These are phyloP conservation scores for Microcyclospora pomicola DNA, from an alignment of 2,329 filamentous ascomycete species.

Conservation along the genomic window DNA sequence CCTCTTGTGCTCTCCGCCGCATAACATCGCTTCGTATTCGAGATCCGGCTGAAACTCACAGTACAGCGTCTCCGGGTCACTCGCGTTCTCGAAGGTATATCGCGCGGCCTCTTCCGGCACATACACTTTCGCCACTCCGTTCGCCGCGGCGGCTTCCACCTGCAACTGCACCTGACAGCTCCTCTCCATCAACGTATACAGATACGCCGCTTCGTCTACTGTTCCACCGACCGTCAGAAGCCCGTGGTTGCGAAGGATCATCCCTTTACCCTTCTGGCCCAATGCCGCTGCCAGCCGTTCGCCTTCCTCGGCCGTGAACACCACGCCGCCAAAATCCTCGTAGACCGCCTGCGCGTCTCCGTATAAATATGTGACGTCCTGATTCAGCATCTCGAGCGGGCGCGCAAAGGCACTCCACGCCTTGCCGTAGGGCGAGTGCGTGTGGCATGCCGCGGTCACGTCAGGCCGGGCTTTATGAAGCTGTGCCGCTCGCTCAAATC, in stretches of 20 bases:
- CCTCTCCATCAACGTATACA: slow-evolving; percentile 55
- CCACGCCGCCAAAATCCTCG: slow-evolving; percentile 47
- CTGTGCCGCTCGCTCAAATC: too few relatives aligned
- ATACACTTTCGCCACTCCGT: slow-evolving; percentile 37
- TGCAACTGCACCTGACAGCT: slow-evolving; percentile 54
- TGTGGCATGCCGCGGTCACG: slow-evolving; percentile 54
- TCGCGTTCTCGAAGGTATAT: slow-evolving; percentile 38
- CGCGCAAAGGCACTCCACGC: slow-evolving; percentile 54
- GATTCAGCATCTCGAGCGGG: slow-evolving; percentile 57
- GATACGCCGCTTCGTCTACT: slow-evolving; percentile 60
- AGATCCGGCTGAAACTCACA: slow-evolving; percentile 40
- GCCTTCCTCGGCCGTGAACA: slow-evolving; percentile 51
- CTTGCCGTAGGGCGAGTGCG: slow-evolving; percentile 51
- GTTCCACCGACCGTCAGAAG: slow-evolving; percentile 56
- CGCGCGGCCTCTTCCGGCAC: slow-evolving; percentile 43
- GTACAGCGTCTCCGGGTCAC: slow-evolving; percentile 36
- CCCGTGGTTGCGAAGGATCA: slow-evolving; percentile 59
- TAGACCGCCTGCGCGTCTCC: slow-evolving; percentile 51
- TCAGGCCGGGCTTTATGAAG: slow-evolving; percentile 40
- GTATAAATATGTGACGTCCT: slow-evolving; percentile 53
- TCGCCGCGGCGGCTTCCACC: slow-evolving; percentile 51
- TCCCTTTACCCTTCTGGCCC: slow-evolving; percentile 46
- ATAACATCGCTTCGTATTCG: slow-evolving; percentile 25
- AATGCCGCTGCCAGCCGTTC: slow-evolving; percentile 49
- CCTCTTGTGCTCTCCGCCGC: slow-evolving; percentile 12